Percentiles rank a stretch among this genome's conserved stretches.
phyloP scores from a whole-genome alignment of 2,329 filamentous ascomycete species.

The Chrysoporthe austroafricana region DNA sequence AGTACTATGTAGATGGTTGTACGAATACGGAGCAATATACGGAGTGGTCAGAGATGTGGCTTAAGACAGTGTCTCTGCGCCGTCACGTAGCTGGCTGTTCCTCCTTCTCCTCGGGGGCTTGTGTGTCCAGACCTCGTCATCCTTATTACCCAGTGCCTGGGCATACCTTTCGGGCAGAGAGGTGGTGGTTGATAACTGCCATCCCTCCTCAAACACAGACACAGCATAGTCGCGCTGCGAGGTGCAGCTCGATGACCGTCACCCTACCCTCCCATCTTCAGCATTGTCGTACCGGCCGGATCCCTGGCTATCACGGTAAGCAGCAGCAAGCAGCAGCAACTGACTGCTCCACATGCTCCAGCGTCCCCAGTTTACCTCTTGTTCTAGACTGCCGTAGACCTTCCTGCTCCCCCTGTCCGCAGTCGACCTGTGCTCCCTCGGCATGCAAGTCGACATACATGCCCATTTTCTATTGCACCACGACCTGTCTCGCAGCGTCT shows the following conservation, averaged over 20 bases:
- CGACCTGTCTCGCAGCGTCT: constrained; percentile 20
- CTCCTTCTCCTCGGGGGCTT: background rate
- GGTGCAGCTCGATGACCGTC: background rate
- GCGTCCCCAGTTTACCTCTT: background rate
- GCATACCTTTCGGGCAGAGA: background rate
- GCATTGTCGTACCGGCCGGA: background rate
- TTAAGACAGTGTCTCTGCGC: constrained; percentile 4
- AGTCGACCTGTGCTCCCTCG: background rate
- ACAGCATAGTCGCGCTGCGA: too few species aligned
- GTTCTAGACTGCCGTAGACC: constrained; percentile 26
- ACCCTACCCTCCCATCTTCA: background rate
- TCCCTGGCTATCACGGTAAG: constrained; percentile 2
- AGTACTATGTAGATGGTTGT: background rate
- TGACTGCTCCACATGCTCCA: constrained; percentile 14
- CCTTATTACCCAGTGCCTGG: background rate
- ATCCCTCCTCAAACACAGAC: background rate
- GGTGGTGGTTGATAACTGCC: background rate
- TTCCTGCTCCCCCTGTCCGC: constrained; percentile 2
- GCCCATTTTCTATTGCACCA: background rate
- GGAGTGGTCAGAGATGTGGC: background rate
- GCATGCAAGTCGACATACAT: background rate
- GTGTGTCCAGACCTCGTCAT: background rate
- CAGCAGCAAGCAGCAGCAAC: constrained; percentile 1
- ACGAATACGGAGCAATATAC: background rate
- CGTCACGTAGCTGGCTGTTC: background rate